phyloP scores from a whole-genome alignment of 129 eudicot species.

The Mikania micrantha region DNA sequence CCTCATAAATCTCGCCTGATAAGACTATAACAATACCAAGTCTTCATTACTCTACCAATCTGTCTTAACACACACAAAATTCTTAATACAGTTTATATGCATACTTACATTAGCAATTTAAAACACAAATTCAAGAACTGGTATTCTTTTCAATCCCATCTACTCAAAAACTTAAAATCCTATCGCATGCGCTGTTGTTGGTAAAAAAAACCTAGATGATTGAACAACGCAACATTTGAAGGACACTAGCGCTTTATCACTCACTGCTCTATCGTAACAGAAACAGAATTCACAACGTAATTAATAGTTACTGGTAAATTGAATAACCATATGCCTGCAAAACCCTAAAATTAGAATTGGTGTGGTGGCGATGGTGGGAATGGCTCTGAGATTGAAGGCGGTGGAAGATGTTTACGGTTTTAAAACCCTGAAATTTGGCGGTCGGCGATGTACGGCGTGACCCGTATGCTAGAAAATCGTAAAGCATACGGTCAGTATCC shows the following conservation, averaged over 20 bases:
- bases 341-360: neutral
- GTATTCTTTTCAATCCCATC: neutral
- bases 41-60: neutral
- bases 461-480: no score
- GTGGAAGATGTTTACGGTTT: constrained; percentile 5
- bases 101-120: no score
- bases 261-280: neutral
- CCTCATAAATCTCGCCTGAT: constrained; percentile 35
- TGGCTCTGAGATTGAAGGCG: constrained; percentile 4
- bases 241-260: no score
- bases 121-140: neutral
- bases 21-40: neutral
- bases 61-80: constrained; percentile 8
- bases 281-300: neutral
- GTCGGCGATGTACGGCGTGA: neutral
- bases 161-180: neutral
- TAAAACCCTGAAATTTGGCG: neutral
- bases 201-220: neutral
- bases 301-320: neutral
- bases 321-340: neutral
- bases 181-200: neutral
- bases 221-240: no score
- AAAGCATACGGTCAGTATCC: no score
- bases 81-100: no score
- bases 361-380: neutral